Evolutionary conservation across 2,329 filamentous ascomycete genomes (phyloP), one percentile per base, ranked within the genome.

Genomic region (Aureobasidium subglaciale): DNA sequence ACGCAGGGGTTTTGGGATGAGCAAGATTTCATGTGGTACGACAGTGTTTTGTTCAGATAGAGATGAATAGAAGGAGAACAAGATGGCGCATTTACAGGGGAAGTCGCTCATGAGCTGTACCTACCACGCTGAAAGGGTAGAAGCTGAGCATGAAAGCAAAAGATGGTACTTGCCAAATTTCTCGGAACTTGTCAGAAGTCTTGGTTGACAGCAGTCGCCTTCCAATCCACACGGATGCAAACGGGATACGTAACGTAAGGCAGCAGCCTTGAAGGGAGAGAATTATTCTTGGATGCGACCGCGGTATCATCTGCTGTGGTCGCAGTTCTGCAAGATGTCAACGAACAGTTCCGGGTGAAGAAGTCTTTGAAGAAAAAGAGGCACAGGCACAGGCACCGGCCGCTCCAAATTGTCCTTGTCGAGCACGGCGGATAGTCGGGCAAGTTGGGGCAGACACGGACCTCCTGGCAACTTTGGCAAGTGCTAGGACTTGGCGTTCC

Each of bases 401-500:
- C 20, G 40, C 37, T 22, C 37, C n/a, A n/a, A 18, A 40, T 13
- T 16, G 40, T 22, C 30, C 8, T 34, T 50, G 10, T 22, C 15
- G 32, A 50, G 34, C 22, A 18, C 48, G 48, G 35, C 35, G 48
- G 46, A 50, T 35, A 50, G 22, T 50, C 46, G 46, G 46, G n/a
- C n/a, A n/a, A n/a, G n/a, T n/a, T n/a, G n/a, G 34, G 46, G 22
- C 20, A 29, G 4, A 35, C 46, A 50, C 46, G 18, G 48, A 52
- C 48, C 25, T 40, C 34, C 20, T 18, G n/a, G 20, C 37, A 35
- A 30, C 25, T 41, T 27, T 50, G 46, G 46, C 32, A 34, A 40
- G 9, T 20, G 34, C n/a, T 37, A 30, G 29, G 29, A 30, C 34
- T 18, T 49, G 25, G 45, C 45, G 16, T 34, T 34, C 43, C 27